phyloP scores from a whole-genome alignment of 23 red algal genomes.

The Gracilaria gracilis region DNA sequence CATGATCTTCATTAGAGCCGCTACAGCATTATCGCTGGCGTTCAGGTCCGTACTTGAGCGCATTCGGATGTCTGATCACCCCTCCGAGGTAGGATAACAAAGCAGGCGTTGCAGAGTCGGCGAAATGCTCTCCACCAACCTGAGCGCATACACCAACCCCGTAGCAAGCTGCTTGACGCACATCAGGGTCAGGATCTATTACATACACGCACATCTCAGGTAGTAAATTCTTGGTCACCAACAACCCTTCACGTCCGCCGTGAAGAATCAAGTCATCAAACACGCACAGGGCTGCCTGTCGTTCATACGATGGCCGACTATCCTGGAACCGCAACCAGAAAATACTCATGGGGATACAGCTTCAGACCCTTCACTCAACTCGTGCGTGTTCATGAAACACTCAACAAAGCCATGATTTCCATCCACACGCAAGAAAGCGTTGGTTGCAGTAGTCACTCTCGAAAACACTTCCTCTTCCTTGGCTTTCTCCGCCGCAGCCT shows the following conservation, averaged over 20 bases:
- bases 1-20: constrained; percentile 83
- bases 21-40: constrained; percentile 90
- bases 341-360: constrained; percentile 57
- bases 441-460: constrained; percentile 41
- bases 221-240: constrained; percentile 58
- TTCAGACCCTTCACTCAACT: constrained; percentile 46
- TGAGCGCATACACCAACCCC: constrained; percentile 90
- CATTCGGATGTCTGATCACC: constrained; percentile 60
- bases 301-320: constrained; percentile 63
- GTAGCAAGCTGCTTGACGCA: constrained; percentile 89
- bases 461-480: constrained; percentile 81
- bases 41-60: constrained; percentile 49
- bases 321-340: constrained; percentile 81
- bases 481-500: constrained; percentile 61
- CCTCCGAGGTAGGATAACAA: constrained; percentile 47
- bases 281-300: constrained; percentile 86
- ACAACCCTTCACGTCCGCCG: constrained; percentile 75
- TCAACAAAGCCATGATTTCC: constrained; percentile 54
- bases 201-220: constrained; percentile 78
- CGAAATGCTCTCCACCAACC: constrained; percentile 68
- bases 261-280: constrained; percentile 86
- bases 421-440: constrained; percentile 52
- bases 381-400: constrained; percentile 54
- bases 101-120: constrained; percentile 2
- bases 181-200: constrained; percentile 71